phyloP scores from a whole-genome alignment of 805 yeast genomes.

The Sugiyamaella valdiviana region DNA sequence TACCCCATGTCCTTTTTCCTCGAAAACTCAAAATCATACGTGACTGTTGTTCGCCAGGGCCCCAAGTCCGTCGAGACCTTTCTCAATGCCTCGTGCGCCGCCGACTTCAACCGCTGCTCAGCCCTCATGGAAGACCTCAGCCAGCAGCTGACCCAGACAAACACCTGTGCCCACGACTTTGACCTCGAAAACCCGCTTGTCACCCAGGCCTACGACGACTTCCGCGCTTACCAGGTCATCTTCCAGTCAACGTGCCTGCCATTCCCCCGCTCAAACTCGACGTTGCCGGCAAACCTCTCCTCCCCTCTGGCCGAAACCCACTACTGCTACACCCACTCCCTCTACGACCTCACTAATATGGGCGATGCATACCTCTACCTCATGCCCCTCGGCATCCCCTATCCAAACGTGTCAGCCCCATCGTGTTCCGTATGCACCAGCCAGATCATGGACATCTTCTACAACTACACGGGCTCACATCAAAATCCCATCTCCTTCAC shows the following conservation, averaged over 20 bases:
- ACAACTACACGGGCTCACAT: constrained; percentile 20
- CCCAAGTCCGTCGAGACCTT: constrained; percentile 21
- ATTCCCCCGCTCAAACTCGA: neutral
- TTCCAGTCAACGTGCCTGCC: constrained; percentile 27
- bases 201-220: constrained; percentile 25
- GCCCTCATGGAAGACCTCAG: constrained; percentile 22
- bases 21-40: constrained; percentile 27
- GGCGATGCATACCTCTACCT: constrained; percentile 28
- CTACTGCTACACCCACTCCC: constrained; percentile 29
- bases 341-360: constrained; percentile 17
- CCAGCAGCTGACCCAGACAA: constrained; percentile 9
- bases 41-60: constrained; percentile 24
- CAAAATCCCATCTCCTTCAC: constrained; percentile 24
- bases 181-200: constrained; percentile 25
- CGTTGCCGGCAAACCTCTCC: constrained; percentile 1
- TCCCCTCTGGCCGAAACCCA: neutral
- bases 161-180: constrained; percentile 23
- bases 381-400: constrained; percentile 26
- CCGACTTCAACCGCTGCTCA: constrained; percentile 19
- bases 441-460: constrained; percentile 24
- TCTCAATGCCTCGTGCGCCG: constrained; percentile 25
- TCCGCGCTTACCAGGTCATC: constrained; percentile 24
- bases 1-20: constrained; percentile 30
- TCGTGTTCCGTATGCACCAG: constrained; percentile 25
- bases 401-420: constrained; percentile 21